phyloP scores from a whole-genome alignment of 768 basidiomycete species.

The Hypsizygus marmoreus region DNA sequence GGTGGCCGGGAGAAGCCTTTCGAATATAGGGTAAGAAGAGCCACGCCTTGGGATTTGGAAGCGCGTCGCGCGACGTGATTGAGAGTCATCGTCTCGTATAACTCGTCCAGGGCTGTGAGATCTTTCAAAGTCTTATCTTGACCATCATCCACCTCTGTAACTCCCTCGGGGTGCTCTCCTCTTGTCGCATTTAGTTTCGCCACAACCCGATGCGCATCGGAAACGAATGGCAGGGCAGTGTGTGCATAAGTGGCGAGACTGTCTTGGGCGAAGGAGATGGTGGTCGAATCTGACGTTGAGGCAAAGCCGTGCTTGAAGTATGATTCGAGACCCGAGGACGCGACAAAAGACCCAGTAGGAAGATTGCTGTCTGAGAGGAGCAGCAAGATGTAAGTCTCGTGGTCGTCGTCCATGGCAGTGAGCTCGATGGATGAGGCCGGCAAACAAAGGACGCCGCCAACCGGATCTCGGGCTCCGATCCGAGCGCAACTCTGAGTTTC shows the following conservation, averaged over 20 bases:
- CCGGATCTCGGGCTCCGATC: conserved; percentile 11
- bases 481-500: conserved; percentile 7
- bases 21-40: conserved; percentile 84
- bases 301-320: conserved; percentile 84
- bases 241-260: conserved; percentile 78
- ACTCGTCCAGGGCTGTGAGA: conserved; percentile 63
- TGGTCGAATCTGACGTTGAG: conserved; percentile 31
- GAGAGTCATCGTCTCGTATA: conserved; percentile 84
- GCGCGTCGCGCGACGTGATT: conserved; percentile 89
- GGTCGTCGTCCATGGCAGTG: conserved; percentile 35
- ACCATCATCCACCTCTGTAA: conserved; percentile 14
- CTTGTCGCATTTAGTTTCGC: conserved; percentile 18
- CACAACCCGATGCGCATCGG: conserved; percentile 62
- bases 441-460: background rate
- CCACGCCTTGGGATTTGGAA: conserved; percentile 89
- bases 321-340: conserved; percentile 91
- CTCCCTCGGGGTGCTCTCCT: background rate
- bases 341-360: conserved; percentile 96
- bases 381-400: conserved; percentile 71
- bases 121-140: conserved; percentile 34
- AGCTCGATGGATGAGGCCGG: conserved; percentile 8
- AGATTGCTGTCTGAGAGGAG: conserved; percentile 90
- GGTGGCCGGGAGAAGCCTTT: conserved; percentile 73
- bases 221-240: conserved; percentile 77
- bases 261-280: conserved; percentile 65